Evolutionary conservation across 345 rosid genomes (phyloP), one percentile per base, ranked within the genome.

Genomic region (Clausena lansium): DNA sequence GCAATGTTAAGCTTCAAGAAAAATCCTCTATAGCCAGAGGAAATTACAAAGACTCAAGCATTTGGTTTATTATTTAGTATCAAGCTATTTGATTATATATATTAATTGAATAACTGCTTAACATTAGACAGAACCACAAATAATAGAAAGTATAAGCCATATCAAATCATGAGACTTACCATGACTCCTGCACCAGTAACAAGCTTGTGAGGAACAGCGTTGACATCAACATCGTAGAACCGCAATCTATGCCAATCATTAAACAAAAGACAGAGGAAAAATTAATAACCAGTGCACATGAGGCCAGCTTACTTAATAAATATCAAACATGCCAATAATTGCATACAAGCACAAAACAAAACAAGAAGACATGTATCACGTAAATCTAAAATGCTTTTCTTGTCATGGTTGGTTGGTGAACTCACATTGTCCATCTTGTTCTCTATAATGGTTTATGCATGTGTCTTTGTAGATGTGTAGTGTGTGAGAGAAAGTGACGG

Each of bases 111-210:
- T 45, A 45, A 45, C 17, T 11, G 50, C 17, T 52, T 17, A 17
- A n/a, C n/a, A n/a, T 35, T 36, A 54, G 72, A 76, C 30, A 32
- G 19, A 10, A 57, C 25, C 2, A 59, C 45, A 66, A 45, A 61
- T 20, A 17, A 55, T 66, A 60, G 52, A 76, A 24, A 9, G 32
- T 22, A 52, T 27, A 61, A 28, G 57, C 41, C 47, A 22, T 9
- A 61, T 63, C 22, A 33, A 24, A 58, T 35, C 20, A 36, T 17
- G 22, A 60, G 78, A 87, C 92, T 93, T 91, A 93, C 99, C 72
- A 91, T 90, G 77, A 94, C 95, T 64, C 94, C 98, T 59, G 98
- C 98, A 74, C 77, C 89, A 69, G 90, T 71, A 30, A 96, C 95
- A 77, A 96, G 89, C 75, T 68, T 90, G 78, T 91, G 92, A 2